A percentile compares a stretch with the other conserved stretches of the same genome.
Conservation (phyloP, 805 yeast species). For the Schwanniomyces pseudopolymorphus region DNA sequence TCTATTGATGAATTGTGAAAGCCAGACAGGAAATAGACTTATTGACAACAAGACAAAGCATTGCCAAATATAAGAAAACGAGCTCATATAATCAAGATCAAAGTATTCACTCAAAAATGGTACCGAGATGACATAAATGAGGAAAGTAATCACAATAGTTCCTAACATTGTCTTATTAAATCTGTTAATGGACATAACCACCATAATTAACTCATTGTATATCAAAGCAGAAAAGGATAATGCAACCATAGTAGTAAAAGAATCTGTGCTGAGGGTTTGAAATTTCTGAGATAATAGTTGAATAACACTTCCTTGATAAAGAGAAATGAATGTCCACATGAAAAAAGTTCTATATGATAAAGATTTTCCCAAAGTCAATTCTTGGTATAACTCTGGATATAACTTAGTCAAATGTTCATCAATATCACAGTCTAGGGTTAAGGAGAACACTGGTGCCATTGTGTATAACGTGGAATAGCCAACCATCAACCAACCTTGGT, state of each 20-base stretch:
- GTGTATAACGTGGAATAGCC: conserved; percentile 97
- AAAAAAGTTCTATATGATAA: conserved; percentile 85
- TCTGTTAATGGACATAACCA: conserved; percentile 85
- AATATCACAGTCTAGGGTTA: conserved; percentile 89
- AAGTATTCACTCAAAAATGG: conserved; percentile 90
- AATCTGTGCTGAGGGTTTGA: conserved; percentile 54
- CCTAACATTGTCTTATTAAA: conserved; percentile 82
- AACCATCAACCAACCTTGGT: conserved; percentile 97
- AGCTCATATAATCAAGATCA: conserved; percentile 61
- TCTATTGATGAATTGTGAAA: conserved; percentile 71
- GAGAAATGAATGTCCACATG: conserved; percentile 84
- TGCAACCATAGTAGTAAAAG: conserved; percentile 78
- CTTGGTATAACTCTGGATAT: conserved; percentile 94
- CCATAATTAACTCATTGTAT: conserved; percentile 88
- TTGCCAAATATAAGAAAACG: conserved; percentile 69
- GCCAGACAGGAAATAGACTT: conserved; percentile 88
- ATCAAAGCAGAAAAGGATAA: conserved; percentile 78
- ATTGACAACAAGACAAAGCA: conserved; percentile 58
- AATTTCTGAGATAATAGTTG: conserved; percentile 81
- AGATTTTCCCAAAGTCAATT: conserved; percentile 83
- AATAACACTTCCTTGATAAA: conserved; percentile 87
- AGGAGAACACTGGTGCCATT: conserved; percentile 95
- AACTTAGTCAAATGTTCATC: conserved; percentile 83
- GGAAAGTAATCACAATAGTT: conserved; percentile 68
- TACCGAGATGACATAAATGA: conserved; percentile 66